Evolutionary conservation across 1,139 yeast genomes (phyloP).

Genomic region (Yamadazyma epiphylla): DNA sequence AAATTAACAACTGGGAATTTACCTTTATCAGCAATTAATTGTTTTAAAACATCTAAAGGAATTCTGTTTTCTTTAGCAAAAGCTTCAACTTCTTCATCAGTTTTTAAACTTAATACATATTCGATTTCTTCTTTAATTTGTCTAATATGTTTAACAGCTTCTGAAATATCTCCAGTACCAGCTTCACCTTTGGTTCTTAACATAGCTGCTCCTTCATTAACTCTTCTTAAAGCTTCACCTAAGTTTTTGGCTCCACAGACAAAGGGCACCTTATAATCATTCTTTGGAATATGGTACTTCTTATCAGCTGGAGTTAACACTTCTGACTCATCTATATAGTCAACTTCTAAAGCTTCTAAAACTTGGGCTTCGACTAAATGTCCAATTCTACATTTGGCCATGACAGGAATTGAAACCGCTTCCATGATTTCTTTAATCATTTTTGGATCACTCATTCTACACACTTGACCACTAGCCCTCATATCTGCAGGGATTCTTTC

Average conservation of each 20-base stretch:
- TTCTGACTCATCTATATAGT: conserved; percentile 82
- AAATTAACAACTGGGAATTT: conserved; percentile 82
- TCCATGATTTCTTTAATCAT: conserved; percentile 77
- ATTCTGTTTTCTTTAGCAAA: conserved; percentile 62
- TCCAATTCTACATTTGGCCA: conserved; percentile 89
- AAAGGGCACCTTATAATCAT: conserved; percentile 66
- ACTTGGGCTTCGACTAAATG: conserved; percentile 83
- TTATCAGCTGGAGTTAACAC: conserved; percentile 83
- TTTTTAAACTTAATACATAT: conserved; percentile 35
- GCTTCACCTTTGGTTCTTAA: conserved; percentile 88
- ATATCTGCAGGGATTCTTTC: conserved; percentile 87
- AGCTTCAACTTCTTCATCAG: conserved; percentile 42
- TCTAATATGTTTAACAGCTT: conserved; percentile 77
- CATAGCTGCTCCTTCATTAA: conserved; percentile 86
- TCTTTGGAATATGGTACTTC: conserved; percentile 60
- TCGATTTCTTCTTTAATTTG: conserved; percentile 56
- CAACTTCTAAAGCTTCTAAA: conserved; percentile 68
- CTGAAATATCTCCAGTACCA: conserved; percentile 84
- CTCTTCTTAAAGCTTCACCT: conserved; percentile 81
- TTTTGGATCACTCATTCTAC: conserved; percentile 84
- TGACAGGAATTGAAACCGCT: conserved; percentile 70
- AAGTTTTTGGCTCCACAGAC: conserved; percentile 85
- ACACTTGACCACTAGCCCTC: conserved; percentile 79
- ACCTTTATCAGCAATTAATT: conserved; percentile 51
- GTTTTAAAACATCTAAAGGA: conserved; percentile 49